phyloP scores from a whole-genome alignment of 768 basidiomycete genomes.

The Mycena belliarum region DNA sequence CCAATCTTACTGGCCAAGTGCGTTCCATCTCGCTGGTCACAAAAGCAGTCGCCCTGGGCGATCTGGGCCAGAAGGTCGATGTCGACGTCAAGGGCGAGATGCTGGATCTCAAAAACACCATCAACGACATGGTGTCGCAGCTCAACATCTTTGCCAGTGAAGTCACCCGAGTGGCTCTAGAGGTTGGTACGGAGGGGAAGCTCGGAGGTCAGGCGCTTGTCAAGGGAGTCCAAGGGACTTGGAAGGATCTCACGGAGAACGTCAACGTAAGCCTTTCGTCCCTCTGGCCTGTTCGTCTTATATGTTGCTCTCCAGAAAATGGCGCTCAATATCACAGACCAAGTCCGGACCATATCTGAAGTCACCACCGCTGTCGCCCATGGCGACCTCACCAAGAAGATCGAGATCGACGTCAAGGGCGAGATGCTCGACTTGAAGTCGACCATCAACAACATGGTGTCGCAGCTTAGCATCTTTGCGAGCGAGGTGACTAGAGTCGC shows the following conservation, averaged over 20 bases:
- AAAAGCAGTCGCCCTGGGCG: constrained; percentile 72
- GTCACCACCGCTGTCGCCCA: constrained; percentile 90
- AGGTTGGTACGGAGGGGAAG: constrained; percentile 88
- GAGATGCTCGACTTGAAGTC: constrained; percentile 89
- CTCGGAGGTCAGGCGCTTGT: constrained; percentile 87
- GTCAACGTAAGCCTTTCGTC: constrained; percentile 39
- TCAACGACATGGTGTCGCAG: constrained; percentile 54
- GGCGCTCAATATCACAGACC: constrained; percentile 71
- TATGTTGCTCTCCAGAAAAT: constrained; percentile 68
- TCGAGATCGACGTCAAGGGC: constrained; percentile 83
- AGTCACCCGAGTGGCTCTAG: constrained; percentile 81
- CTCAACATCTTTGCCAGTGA: constrained; percentile 54
- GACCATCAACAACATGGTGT: constrained; percentile 80
- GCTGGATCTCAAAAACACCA: constrained; percentile 69
- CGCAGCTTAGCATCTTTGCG: constrained; percentile 54
- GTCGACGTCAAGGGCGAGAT: constrained; percentile 85
- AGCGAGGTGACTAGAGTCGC: constrained; percentile 72
- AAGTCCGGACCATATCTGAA: constrained; percentile 80
- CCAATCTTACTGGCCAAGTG: constrained; percentile 69
- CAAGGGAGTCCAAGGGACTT: constrained; percentile 90
- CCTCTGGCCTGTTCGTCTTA: background rate
- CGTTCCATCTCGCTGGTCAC: constrained; percentile 79
- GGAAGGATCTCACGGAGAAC: constrained; percentile 79
- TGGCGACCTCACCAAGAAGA: constrained; percentile 90
- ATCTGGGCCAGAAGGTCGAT: constrained; percentile 69